A percentile compares a stretch with the other conserved stretches of the same genome.
phyloP scores from a whole-genome alignment of 2,329 filamentous ascomycete genomes.

The Hypoxylon sp. region DNA sequence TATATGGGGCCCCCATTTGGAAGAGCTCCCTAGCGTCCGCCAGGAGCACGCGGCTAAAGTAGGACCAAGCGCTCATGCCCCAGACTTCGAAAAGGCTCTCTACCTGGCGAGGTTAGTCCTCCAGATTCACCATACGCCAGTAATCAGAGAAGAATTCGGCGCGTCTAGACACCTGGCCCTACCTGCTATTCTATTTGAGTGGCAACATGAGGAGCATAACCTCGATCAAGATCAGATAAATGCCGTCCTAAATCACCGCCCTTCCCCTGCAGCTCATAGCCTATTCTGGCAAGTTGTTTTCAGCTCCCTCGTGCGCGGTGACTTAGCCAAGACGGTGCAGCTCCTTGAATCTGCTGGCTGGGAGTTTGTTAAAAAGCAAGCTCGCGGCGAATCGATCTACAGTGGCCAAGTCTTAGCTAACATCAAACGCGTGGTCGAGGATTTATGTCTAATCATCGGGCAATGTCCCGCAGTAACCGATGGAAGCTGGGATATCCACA shows the following conservation, averaged over 20 bases:
- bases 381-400: slow-evolving; percentile 77
- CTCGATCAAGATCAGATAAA: slow-evolving; percentile 77
- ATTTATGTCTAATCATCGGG: slow-evolving; percentile 78
- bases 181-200: slow-evolving; percentile 84
- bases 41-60: slow-evolving; percentile 73
- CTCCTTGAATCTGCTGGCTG: slow-evolving; percentile 84
- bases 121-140: slow-evolving; percentile 79
- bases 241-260: slow-evolving; percentile 73
- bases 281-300: slow-evolving; percentile 91
- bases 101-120: slow-evolving; percentile 85
- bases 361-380: slow-evolving; percentile 79
- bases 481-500: slow-evolving; percentile 84
- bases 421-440: slow-evolving; percentile 78
- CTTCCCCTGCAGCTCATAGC: slow-evolving; percentile 81
- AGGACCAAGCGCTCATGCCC: slow-evolving; percentile 73
- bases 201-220: slow-evolving; percentile 83
- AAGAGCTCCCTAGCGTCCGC: slow-evolving; percentile 63
- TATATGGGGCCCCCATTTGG: slow-evolving; percentile 70
- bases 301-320: slow-evolving; percentile 80
- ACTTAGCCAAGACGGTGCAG: slow-evolving; percentile 75
- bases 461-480: slow-evolving; percentile 78
- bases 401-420: slow-evolving; percentile 82
- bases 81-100: slow-evolving; percentile 80
- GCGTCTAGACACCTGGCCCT: slow-evolving; percentile 67
- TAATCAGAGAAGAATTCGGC: slow-evolving; percentile 57